Conservation (phyloP, 2,329 filamentous ascomycete genomes). For the Ophiostoma sp. region DNA sequence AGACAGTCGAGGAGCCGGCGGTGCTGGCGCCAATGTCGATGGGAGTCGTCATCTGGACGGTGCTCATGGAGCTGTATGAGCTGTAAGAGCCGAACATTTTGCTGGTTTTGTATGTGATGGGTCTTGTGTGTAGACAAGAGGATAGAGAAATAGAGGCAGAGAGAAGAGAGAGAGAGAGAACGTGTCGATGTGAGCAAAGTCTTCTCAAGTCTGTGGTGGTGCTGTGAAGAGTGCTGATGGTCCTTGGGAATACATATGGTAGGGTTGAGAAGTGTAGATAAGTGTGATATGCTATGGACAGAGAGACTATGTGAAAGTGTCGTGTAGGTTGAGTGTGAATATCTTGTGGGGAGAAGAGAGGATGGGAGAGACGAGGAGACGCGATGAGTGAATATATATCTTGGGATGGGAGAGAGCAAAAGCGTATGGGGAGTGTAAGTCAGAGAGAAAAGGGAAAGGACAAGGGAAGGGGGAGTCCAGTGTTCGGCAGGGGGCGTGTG, state of each 20-base stretch:
- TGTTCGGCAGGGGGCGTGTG: constrained; percentile 3
- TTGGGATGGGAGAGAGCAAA: background rate
- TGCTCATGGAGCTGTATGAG: constrained; percentile 47
- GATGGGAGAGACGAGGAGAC: background rate
- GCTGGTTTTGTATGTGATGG: constrained; percentile 21
- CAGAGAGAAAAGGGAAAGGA: background rate
- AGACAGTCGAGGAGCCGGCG: constrained; percentile 35
- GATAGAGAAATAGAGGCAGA: too few species aligned
- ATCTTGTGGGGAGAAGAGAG: constrained; percentile 7
- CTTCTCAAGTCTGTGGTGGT: constrained; percentile 11
- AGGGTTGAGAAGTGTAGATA: background rate
- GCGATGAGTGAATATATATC: constrained; percentile 13
- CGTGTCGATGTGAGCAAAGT: background rate
- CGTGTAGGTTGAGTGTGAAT: background rate
- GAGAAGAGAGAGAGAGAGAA: background rate
- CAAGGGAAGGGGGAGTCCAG: constrained; percentile 12
- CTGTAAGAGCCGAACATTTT: constrained; percentile 48
- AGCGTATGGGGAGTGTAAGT: background rate
- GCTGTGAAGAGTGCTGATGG: constrained; percentile 12
- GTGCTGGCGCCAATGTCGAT: constrained; percentile 42
- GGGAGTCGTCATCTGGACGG: constrained; percentile 36
- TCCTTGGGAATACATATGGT: constrained; percentile 15
- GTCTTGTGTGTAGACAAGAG: background rate
- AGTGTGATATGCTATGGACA: background rate
- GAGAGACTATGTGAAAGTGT: background rate